Evolutionary conservation across 192 early-diverging fungal species (phyloP), one percentile per base, ranked within the genome.

Genomic region (Gigaspora rosea): DNA sequence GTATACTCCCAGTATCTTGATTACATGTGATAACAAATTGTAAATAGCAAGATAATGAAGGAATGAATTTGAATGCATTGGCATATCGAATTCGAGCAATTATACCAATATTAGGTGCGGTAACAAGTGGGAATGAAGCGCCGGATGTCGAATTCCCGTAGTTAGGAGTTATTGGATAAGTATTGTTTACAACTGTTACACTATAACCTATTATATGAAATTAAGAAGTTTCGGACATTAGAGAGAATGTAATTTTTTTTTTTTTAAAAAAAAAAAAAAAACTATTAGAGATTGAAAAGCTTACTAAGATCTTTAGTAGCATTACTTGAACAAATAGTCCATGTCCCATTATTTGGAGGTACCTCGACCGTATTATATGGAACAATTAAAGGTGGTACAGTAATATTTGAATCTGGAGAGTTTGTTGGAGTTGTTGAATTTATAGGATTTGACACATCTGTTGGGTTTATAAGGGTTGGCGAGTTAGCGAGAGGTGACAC

Each of bases 21-120:
- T 66, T 35, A 66, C 64, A 66, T 2, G 6, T 4, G 7, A 36
- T 66, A 2, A 66, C 64, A 46, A 46, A 66, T 18, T 48, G 18
- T 36, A 15, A n/a, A 48, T 66, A 66, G 41, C 64, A 66, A 66
- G 64, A 66, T 47, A 66, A 66, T 36, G 64, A 47, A n/a, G 64
- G 36, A 18, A 66, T 16, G 41, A 66, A 66, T 48, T 46, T 66
- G 41, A 3, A 8, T 1, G 13, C 15, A n/a, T 32, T 41, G 18
- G 64, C n/a, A 46, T 66, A 66, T 41, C 15, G 16, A 16, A 66
- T 46, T 46, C 16, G 36, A 16, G 64, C 33, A n/a, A 46, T 22
- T 35, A 66, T 46, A 41, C 64, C 64, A 18, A 36, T 35, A 10
- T n/a, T n/a, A 9, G 64, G 36, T 47, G 64, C 36, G 8, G 36